phyloP scores from a whole-genome alignment of 345 rosid genomes.

The Punica granatum region DNA sequence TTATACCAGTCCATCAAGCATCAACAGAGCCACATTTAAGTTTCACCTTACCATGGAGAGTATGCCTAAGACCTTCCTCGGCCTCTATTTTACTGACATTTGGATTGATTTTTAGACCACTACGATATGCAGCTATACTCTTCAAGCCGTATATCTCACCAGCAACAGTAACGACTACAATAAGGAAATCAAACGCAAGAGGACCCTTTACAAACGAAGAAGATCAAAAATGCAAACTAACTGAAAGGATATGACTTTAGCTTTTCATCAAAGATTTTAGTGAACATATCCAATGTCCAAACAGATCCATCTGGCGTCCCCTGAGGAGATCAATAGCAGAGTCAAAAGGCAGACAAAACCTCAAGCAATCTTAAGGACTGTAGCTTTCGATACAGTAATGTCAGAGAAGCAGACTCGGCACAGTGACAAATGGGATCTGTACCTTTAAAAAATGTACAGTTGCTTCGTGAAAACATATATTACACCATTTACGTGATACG shows the following conservation, averaged over 20 bases:
- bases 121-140: constrained; percentile 88
- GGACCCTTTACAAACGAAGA: constrained; percentile 4
- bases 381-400: no score
- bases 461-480: no score
- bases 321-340: constrained; percentile 26
- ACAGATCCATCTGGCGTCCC: constrained; percentile 33
- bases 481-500: no score
- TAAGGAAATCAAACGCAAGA: constrained; percentile 39
- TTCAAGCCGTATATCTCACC: constrained; percentile 60
- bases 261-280: constrained; percentile 36
- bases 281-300: constrained; percentile 70
- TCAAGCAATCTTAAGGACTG: no score
- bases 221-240: constrained; percentile 12
- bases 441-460: no score
- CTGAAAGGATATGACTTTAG: constrained; percentile 82
- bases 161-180: constrained; percentile 36
- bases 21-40: constrained; percentile 11
- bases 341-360: background rate
- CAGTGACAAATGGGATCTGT: no score
- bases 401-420: no score
- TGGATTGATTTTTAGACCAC: constrained; percentile 75
- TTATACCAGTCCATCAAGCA: constrained; percentile 8
- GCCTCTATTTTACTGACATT: constrained; percentile 49
- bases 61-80: constrained; percentile 61
- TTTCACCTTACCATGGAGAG: constrained; percentile 39